Base-by-base conservation (phyloP, 208 protist genomes). In the Herpetomonas tarakana region DNA sequence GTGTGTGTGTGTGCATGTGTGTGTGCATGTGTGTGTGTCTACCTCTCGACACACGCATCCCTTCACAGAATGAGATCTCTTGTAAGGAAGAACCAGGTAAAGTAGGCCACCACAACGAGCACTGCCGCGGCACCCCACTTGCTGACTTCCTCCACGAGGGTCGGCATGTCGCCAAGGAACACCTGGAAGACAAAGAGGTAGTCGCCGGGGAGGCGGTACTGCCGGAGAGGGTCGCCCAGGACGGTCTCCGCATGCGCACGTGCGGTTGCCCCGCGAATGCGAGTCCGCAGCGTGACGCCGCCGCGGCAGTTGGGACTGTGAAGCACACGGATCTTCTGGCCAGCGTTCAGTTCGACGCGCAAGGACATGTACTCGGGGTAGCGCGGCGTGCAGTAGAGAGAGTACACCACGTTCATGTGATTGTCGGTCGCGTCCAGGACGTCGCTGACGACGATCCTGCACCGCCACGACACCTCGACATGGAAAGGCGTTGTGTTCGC, bases 41-140 rank as follows among this genome's bases (percentile, higher is more conserved):
- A 41, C 35, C 35, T 35, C 12, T 6, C 21, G 26, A 39, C 12
- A 3, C 16, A 16, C 1, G n/a, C 14, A n/a, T n/a, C n/a, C n/a
- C n/a, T 18, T 62, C 56, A 87, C 3, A 81, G 57, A 16, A 64
- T 45, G 19, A 92, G 60, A 57, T 92, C 85, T 52, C 86, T 88
- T 0, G 81, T 92, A 19, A 92, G 54, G 29, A 92, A 50, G 4
- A 76, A 71, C 85, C 85, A 92, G 3, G 86, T 25, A 11, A 76
- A 25, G 19, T 85, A 31, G n/a, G 72, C 63, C 1, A 67, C 29
- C 35, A 78, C 69, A 14, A 70, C 39, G 3, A 73, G 46, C n/a
- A 88, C n/a, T 19, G 56, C 26, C 4, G 67, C 39, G 3, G 72
- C 44, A 2, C 65, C 76, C 14, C 74, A 75, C 3, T 39, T 35